Base-by-base conservation (phyloP, 768 basidiomycete species). In the Sistotremastrum niveocremeum region DNA sequence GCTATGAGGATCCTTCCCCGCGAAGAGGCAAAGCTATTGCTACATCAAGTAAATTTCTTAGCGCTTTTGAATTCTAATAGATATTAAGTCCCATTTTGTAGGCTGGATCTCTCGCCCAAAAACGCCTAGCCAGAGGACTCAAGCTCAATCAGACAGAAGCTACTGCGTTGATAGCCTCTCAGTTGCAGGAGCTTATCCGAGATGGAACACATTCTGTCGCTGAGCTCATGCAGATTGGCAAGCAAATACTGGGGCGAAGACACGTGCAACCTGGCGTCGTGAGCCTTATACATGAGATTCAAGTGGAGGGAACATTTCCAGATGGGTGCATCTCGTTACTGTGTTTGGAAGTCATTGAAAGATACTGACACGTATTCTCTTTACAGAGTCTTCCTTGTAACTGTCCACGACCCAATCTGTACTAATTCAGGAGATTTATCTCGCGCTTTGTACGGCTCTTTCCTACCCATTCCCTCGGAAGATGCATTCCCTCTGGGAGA, bases 331-430 rank as follows among this genome's bases (percentile, higher is more conserved):
- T 56, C 46, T 30, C 30, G 12, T 33, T 28, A 32, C 28, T 45
- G 34, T 44, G 10, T 28, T 42, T 31, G 37, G 10, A 6, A 38
- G 29, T 33, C 33, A 35, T n/a, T 12, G 12, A 20, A 12, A n/a
- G n/a, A 34, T 12, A 38, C 39, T 37, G 10, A n/a, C 37, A 31
- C 12, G 12, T 9, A 11, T 35, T 46, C 41, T 32, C 45, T 55
- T 57, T 33, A 5, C 50, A 85, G 81, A 1, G 84, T 89, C 0
- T 99, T 98, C 65, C 74, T 99, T n/a, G 93, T 98, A 35, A 94
- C 94, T 1, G 88, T 98, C 1, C 93, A 97, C 57, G 84, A 94
- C 54, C 94, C 95, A 12, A 81, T 99, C 51, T 88, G 83, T 59
- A 81, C 88, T 0, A 79, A 88, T 48, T 63, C 73, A 37, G 89